Evolutionary conservation across 352 stramenopile species (phyloP).

Genomic region (Phytopythium litorale): DNA sequence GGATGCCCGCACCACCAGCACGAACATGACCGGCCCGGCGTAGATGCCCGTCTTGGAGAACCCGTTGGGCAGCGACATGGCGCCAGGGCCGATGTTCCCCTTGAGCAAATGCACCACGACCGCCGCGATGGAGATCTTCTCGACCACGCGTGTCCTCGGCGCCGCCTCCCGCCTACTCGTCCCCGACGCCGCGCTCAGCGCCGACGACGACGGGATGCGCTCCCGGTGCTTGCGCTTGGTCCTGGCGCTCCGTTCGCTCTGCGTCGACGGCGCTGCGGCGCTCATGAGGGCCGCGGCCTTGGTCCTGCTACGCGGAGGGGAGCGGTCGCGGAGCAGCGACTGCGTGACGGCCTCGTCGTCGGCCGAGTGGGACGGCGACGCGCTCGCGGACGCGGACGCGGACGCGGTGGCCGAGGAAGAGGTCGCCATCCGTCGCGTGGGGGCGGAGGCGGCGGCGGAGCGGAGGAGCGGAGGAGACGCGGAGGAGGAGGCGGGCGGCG

Average conservation of each 20-base stretch:
- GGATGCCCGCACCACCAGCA: slow-evolving; percentile 37
- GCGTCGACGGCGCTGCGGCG: not conserved
- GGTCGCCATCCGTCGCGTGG: not conserved
- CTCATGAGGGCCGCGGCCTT: not conserved
- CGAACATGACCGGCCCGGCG: slow-evolving; percentile 54
- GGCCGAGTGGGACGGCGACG: not conserved
- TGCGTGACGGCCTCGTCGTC: not conserved
- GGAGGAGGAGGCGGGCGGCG: no score
- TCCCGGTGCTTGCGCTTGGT: not conserved
- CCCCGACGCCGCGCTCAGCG: not conserved
- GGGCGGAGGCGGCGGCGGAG: not conserved
- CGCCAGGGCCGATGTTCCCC: slow-evolving; percentile 71
- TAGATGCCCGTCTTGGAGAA: slow-evolving; percentile 76
- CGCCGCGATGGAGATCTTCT: slow-evolving; percentile 51
- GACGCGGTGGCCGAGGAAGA: not conserved
- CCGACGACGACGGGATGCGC: slow-evolving; percentile 8
- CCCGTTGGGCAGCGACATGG: slow-evolving; percentile 73
- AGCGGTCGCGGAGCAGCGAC: slow-evolving; percentile 2
- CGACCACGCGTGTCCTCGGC: slow-evolving; percentile 8
- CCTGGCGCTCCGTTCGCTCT: not conserved
- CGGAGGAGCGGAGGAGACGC: not conserved
- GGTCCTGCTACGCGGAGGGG: not conserved
- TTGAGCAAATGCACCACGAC: slow-evolving; percentile 72
- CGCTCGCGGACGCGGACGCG: not conserved
- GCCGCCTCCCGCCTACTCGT: not conserved